phyloP scores from a whole-genome alignment of 306 rosid genomes.

The peach (Prunus persica) region DNA sequence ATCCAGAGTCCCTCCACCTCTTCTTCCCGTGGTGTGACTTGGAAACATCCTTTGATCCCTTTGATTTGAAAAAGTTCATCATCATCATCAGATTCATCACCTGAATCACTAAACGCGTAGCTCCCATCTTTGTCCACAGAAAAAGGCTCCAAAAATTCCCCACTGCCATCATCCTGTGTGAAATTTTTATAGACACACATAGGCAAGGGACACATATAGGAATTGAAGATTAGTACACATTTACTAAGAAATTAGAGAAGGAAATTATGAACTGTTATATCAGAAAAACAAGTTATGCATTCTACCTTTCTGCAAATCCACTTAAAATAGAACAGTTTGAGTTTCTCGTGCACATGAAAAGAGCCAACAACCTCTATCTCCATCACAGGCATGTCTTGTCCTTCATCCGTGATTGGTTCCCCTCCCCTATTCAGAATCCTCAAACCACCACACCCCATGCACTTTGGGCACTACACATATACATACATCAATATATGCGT shows the following conservation, averaged over 20 bases:
- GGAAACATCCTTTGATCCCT: neutral
- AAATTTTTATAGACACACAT: neutral
- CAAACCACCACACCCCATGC: neutral
- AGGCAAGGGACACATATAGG: neutral
- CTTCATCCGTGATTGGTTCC: neutral
- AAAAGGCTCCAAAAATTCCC: neutral
- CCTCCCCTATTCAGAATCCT: neutral
- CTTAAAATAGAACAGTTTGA: neutral
- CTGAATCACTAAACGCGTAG: neutral
- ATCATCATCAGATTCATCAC: neutral
- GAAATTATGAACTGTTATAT: neutral
- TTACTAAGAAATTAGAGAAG: neutral
- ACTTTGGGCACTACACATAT: neutral
- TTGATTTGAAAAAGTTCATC: neutral
- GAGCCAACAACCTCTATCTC: neutral
- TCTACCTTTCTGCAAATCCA: slow-evolving; percentile 3
- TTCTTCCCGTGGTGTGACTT: neutral
- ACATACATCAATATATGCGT: neutral
- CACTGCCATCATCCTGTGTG: neutral
- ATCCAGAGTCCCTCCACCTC: neutral
- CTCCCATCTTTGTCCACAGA: neutral
- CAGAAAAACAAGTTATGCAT: too few species aligned
- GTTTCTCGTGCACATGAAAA: neutral
- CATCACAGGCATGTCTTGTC: neutral
- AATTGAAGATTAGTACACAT: neutral